Evolutionary conservation across 1,284 basidiomycete genomes (phyloP).

Genomic region (Ganoderma sinense): DNA sequence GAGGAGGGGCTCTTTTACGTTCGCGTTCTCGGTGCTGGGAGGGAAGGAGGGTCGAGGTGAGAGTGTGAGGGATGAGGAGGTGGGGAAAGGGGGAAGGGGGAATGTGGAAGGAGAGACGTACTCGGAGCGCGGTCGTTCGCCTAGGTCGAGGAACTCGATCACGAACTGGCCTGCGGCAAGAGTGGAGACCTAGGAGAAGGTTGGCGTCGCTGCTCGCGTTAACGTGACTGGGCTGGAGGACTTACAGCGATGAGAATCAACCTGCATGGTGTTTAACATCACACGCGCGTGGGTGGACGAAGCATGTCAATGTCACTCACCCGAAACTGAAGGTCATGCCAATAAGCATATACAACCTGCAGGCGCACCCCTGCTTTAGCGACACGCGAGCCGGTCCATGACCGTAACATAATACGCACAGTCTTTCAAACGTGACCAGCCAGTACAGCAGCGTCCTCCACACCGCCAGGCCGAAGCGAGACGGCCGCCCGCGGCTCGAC

Average conservation of each 20-base stretch:
- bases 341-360: slow-evolving; percentile 73
- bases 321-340: slow-evolving; percentile 73
- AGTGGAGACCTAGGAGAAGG: slow-evolving; percentile 49
- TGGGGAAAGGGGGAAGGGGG: too few relatives aligned
- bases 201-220: neutral
- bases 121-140: slow-evolving; percentile 18
- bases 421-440: slow-evolving; percentile 59
- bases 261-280: slow-evolving; percentile 39
- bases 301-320: slow-evolving; percentile 49
- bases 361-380: slow-evolving; percentile 12
- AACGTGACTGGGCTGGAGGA: neutral
- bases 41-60: neutral
- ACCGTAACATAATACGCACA: slow-evolving; percentile 53
- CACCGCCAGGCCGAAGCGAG: slow-evolving; percentile 52
- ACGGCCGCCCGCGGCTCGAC: slow-evolving; percentile 47
- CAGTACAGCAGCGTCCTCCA: slow-evolving; percentile 66
- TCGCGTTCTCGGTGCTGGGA: slow-evolving; percentile 33
- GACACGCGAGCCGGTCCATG: neutral
- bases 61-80: neutral
- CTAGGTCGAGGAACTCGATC: slow-evolving; percentile 53
- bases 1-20: slow-evolving; percentile 47
- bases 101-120: slow-evolving; percentile 19
- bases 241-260: slow-evolving; percentile 64
- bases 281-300: neutral
- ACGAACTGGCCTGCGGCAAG: slow-evolving; percentile 62